Evolutionary conservation across 805 yeast species (phyloP).

Genomic region (Deakozyma indianensis): DNA sequence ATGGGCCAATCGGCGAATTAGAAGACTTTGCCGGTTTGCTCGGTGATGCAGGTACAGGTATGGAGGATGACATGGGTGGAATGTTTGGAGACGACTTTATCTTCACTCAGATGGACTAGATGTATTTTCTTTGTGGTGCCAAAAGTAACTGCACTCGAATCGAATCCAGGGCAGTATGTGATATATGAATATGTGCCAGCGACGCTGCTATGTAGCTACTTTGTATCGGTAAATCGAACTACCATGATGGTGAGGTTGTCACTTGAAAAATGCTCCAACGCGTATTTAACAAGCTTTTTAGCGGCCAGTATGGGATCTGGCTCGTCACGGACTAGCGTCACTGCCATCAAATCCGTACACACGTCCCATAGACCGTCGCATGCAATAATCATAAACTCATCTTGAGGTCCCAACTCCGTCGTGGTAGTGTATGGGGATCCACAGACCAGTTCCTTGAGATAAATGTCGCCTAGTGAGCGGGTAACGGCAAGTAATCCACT

Average conservation of each 20-base stretch:
- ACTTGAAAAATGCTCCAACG: conserved; percentile 65
- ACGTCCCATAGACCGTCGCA: conserved; percentile 99
- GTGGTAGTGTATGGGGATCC: conserved; percentile 89
- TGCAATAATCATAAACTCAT: conserved; percentile 75
- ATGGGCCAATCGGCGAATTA: neutral
- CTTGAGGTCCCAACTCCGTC: conserved; percentile 51
- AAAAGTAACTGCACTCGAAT: too few species aligned
- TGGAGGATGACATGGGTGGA: conserved; percentile 13
- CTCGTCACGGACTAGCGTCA: conserved; percentile 45
- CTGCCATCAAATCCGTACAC: conserved; percentile 70
- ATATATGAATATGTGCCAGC: too few species aligned
- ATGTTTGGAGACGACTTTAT: conserved; percentile 18
- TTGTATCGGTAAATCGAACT: conserved; percentile 28
- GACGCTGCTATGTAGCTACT: too few species aligned
- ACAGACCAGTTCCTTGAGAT: conserved; percentile 75
- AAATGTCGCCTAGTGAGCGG: conserved; percentile 84
- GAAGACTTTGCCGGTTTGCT: neutral
- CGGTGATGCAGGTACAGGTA: neutral
- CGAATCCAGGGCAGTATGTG: too few species aligned
- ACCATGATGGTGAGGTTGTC: conserved; percentile 94
- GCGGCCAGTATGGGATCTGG: conserved; percentile 55
- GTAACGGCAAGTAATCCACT: conserved; percentile 94
- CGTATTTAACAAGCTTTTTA: conserved; percentile 49
- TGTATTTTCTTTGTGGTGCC: too few species aligned
- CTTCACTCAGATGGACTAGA: conserved; percentile 5